Percentiles rank a stretch among this genome's conserved stretches.
Conservation (phyloP, 2,329 filamentous ascomycete species). For the Fusarium chuoi region DNA sequence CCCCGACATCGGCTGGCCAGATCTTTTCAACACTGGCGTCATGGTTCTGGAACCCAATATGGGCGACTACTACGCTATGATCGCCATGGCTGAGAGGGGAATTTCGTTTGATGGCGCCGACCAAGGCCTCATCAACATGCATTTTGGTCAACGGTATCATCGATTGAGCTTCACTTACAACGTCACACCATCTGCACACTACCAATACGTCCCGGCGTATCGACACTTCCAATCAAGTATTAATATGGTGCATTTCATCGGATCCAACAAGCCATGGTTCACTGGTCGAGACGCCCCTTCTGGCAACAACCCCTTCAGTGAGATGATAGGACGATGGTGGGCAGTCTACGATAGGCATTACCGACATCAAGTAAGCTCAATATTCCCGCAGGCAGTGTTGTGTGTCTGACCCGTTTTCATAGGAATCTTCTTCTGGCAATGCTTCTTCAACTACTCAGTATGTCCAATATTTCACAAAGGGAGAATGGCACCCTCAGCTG, state of each 20-base stretch:
- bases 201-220: conserved; percentile 97
- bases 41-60: conserved; percentile 90
- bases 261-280: conserved; percentile 88
- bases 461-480: conserved; percentile 65
- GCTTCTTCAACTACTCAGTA: conserved; percentile 47
- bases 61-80: conserved; percentile 87
- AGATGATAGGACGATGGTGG: conserved; percentile 93
- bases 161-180: conserved; percentile 96
- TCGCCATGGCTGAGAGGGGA: conserved; percentile 83
- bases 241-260: conserved; percentile 94
- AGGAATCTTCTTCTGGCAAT: conserved; percentile 34
- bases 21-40: conserved; percentile 97
- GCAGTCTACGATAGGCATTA: conserved; percentile 92
- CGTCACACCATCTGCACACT: conserved; percentile 94
- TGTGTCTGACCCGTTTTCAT: conserved; percentile 9
- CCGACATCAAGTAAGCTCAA: conserved; percentile 59
- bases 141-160: conserved; percentile 86
- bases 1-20: conserved; percentile 97
- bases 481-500: conserved; percentile 56
- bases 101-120: conserved; percentile 98
- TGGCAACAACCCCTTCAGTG: conserved; percentile 75
- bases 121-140: conserved; percentile 94
- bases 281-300: conserved; percentile 66
- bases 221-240: conserved; percentile 91
- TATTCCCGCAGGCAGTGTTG: neutral